phyloP scores from a whole-genome alignment of 1,284 basidiomycete genomes.

The Leccinum huronense region DNA sequence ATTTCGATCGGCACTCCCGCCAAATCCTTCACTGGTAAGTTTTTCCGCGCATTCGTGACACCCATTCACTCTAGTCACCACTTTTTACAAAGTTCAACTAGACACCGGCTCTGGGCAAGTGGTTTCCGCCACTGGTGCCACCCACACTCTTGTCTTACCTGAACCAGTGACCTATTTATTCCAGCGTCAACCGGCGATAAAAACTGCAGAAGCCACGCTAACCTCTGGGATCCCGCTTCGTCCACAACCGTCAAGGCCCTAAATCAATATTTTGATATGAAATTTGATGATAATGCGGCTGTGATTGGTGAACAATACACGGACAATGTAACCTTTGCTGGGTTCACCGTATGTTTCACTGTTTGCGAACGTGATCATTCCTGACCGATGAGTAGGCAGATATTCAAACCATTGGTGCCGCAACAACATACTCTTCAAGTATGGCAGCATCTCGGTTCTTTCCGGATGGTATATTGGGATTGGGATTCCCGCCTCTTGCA shows the following conservation, averaged over 20 bases:
- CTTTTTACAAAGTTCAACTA: background rate
- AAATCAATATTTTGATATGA: background rate
- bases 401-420: background rate
- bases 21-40: background rate
- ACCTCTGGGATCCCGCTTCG: background rate
- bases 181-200: background rate
- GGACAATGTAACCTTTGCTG: background rate
- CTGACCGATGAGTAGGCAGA: background rate
- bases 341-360: background rate
- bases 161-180: background rate
- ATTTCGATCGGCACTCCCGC: background rate
- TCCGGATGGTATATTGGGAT: background rate
- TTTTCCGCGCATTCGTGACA: background rate
- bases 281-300: background rate
- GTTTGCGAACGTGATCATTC: background rate
- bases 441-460: background rate
- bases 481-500: background rate
- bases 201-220: background rate
- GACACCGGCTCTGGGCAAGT: background rate
- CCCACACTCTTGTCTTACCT: background rate
- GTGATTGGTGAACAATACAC: background rate
- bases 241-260: background rate
- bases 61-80: background rate
- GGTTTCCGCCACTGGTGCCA: background rate
- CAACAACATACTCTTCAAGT: background rate